phyloP scores from a whole-genome alignment of 2,329 filamentous ascomycete species.

The Arachnomyces sp. region DNA sequence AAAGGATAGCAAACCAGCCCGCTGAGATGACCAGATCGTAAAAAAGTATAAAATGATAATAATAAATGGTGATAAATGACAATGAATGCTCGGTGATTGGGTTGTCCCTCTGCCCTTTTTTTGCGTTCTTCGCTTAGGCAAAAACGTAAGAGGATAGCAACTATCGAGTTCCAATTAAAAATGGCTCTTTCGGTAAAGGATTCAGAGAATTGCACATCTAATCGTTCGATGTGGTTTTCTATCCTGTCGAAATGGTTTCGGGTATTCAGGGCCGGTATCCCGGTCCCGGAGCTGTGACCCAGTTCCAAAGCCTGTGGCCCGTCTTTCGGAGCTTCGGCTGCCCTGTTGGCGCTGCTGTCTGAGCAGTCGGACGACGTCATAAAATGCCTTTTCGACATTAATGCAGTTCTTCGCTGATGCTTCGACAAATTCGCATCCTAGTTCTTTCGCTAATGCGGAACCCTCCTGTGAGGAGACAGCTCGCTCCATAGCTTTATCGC shows the following conservation, averaged over 20 bases:
- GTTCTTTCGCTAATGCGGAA: conserved; percentile 77
- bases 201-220: conserved; percentile 32
- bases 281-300: conserved; percentile 26
- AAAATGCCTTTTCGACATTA: conserved; percentile 97
- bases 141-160: conserved; percentile 7
- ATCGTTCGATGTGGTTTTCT: conserved; percentile 29
- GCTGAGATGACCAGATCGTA: too few species aligned
- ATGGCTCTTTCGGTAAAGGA: not conserved
- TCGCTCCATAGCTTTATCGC: conserved; percentile 88
- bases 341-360: conserved; percentile 65
- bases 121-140: not conserved
- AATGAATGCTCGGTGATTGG: not conserved
- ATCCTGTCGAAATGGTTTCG: conserved; percentile 32
- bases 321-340: conserved; percentile 28
- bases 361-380: conserved; percentile 88
- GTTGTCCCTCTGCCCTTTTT: conserved; percentile 1
- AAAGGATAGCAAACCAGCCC: too few species aligned
- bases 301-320: conserved; percentile 26
- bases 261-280: conserved; percentile 31
- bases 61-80: too few species aligned
- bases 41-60: too few species aligned
- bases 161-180: conserved; percentile 4
- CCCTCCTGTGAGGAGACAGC: conserved; percentile 97
- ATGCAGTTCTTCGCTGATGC: conserved; percentile 96
- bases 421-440: conserved; percentile 94